A percentile compares a stretch with the other conserved stretches of the same genome.
These are phyloP conservation scores for Plasmodium sp. DNA, from an alignment of 169 alveolate species.

Conservation along the genomic window DNA sequence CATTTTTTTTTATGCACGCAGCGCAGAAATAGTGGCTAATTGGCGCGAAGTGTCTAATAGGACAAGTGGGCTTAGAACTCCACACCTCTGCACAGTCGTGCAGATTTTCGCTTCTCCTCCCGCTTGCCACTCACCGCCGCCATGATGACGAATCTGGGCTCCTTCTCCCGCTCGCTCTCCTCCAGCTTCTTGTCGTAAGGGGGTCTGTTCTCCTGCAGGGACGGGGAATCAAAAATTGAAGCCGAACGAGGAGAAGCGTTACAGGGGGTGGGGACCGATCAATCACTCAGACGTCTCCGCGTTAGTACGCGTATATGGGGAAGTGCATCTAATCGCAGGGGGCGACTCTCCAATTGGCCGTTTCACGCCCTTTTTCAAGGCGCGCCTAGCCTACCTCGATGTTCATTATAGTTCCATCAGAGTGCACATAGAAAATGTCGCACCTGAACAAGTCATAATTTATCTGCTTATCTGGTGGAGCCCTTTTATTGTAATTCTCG, in stretches of 20 bases:
- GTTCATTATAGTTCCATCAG: conserved; percentile 85
- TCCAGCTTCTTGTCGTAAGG: conserved; percentile 70
- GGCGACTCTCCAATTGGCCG: not conserved
- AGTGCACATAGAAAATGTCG: conserved; percentile 83
- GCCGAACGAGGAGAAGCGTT: not conserved
- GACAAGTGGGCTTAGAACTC: not conserved
- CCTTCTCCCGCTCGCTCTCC: conserved; percentile 47
- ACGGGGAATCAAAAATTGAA: not conserved
- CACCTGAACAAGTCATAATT: conserved; percentile 76
- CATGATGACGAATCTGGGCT: conserved; percentile 55
- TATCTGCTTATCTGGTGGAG: conserved; percentile 78
- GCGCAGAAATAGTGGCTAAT: not conserved
- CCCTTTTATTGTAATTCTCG: conserved; percentile 78
- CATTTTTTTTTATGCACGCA: not conserved
- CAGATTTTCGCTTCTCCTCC: not conserved
- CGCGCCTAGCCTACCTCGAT: conserved; percentile 73
- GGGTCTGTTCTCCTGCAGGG: conserved; percentile 53
- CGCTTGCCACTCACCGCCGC: conserved; percentile 57
- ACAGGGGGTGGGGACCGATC: not conserved
- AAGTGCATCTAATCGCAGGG: not conserved
- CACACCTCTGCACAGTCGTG: not conserved
- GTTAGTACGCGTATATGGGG: not conserved
- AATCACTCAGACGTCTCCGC: not conserved
- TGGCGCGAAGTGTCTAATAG: not conserved
- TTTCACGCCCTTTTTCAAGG: not conserved